Evolutionary conservation across 768 basidiomycete species (phyloP), one percentile per base, ranked within the genome.

Genomic region (Lactarius pseudohatsudake): DNA sequence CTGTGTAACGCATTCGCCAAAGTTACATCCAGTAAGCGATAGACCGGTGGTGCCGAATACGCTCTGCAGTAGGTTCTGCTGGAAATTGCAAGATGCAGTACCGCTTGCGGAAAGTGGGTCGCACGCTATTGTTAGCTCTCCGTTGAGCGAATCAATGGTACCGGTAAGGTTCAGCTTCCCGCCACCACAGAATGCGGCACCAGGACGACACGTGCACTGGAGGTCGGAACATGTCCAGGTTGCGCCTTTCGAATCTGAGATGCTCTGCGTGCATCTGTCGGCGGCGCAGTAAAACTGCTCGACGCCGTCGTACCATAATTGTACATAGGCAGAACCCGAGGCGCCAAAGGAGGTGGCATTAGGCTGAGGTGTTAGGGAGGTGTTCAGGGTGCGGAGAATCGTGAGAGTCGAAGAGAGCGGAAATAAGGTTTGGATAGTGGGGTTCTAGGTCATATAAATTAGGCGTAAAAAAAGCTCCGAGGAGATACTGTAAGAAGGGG

Each of bases 221-320:
- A 98, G 81, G 71, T 86, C 83, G 55, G 85, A 80, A 70, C 96
- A 98, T 20, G 78, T 79, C 89, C 89, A 97, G 59, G 82, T 79
- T 3, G 83, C 79, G 53, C 79, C 78, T 1, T 78, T 79, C 58
- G 77, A 75, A 20, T 69, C 74, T 4, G 76, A 65, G 26, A 84
- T 75, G 18, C 79, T 77, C 76, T 96, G 94, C 0, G 74, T 77
- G 78, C 96, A 97, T 7, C 81, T 79, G 68, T 85, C 79, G 0
- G 93, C 92, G 11, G 77, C 67, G 74, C 96, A 98, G 75, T 84
- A 91, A 78, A 98, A 98, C 72, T 97, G 94, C 73, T 95, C 92
- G 38, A 88, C 85, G 11, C 90, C 88, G n/a, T 80, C 81, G 74
- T 92, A 94, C 75, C 89, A 87, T 6, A 94, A 78, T 69, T 92